Percentiles rank a stretch among this genome's conserved stretches.
These are phyloP conservation scores for Lophiostoma macrostomum DNA, from an alignment of 495 filamentous ascomycete genomes.

Conservation along the genomic window DNA sequence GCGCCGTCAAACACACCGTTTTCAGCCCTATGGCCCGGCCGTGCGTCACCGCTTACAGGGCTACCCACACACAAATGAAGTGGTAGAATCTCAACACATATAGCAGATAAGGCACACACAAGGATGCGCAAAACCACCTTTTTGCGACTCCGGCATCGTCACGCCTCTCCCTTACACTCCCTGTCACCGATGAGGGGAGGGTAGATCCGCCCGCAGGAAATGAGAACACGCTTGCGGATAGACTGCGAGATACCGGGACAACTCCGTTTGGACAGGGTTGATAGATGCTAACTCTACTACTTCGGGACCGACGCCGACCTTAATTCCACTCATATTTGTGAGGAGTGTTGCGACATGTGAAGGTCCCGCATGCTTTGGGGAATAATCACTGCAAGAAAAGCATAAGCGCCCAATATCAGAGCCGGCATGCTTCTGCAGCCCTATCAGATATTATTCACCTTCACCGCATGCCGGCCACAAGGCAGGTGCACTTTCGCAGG, in stretches of 20 bases:
- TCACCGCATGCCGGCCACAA: constrained; percentile 15
- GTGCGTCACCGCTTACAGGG: constrained; percentile 18
- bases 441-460: neutral
- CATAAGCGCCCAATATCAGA: constrained; percentile 21
- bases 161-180: too few species aligned
- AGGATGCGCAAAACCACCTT: constrained; percentile 8
- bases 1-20: neutral
- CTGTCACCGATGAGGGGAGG: too few species aligned
- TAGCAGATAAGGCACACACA: constrained; percentile 1
- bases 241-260: too few species aligned
- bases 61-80: constrained; percentile 1
- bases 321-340: too few species aligned
- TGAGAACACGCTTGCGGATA: too few species aligned
- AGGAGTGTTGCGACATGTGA: neutral
- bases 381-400: constrained; percentile 9
- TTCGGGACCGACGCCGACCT: too few species aligned
- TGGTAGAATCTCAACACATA: neutral
- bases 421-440: neutral
- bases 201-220: too few species aligned
- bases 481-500: constrained; percentile 4
- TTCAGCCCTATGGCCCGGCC: constrained; percentile 27
- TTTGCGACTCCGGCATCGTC: neutral
- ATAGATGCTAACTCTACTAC: too few species aligned
- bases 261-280: too few species aligned
- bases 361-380: constrained; percentile 6